A percentile compares a stretch with the other conserved stretches of the same genome.
phyloP scores from a whole-genome alignment of 139 green algal genomes.

The Closterium sp. region DNA sequence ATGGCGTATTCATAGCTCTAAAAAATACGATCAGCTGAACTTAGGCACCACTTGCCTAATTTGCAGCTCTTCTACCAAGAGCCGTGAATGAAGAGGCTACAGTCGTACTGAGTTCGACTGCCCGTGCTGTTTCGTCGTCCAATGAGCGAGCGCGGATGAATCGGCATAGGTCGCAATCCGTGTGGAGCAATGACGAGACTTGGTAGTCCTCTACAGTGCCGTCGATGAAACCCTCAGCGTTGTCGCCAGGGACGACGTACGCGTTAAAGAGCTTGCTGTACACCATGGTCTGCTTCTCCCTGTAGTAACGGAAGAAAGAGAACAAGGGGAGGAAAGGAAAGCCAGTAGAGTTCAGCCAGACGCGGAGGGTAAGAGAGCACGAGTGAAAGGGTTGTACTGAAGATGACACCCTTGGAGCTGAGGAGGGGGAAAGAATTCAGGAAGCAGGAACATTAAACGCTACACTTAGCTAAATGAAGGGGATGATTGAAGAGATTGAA shows the following conservation, averaged over 20 bases:
- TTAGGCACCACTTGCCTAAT: no score
- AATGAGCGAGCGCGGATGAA: background rate
- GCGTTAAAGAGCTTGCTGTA: background rate
- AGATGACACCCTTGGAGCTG: background rate
- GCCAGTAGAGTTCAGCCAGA: background rate
- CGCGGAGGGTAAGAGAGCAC: background rate
- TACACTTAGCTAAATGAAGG: background rate
- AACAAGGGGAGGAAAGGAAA: background rate
- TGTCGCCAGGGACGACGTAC: conserved; percentile 5
- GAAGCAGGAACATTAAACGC: no score
- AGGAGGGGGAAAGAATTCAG: background rate
- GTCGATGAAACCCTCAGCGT: conserved; percentile 29
- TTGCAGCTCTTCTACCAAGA: background rate
- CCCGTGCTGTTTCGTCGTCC: background rate
- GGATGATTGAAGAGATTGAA: background rate
- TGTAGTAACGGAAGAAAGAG: background rate
- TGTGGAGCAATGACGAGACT: background rate
- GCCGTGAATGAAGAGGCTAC: background rate
- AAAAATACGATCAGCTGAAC: no score
- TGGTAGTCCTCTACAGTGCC: conserved; percentile 19
- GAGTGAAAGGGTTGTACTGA: background rate
- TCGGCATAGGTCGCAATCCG: conserved; percentile 23
- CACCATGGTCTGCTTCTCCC: background rate
- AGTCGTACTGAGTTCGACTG: conserved; percentile 9
- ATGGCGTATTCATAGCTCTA: no score